phyloP scores from a whole-genome alignment of 2,329 filamentous ascomycete species.

The Truncatella angustata region DNA sequence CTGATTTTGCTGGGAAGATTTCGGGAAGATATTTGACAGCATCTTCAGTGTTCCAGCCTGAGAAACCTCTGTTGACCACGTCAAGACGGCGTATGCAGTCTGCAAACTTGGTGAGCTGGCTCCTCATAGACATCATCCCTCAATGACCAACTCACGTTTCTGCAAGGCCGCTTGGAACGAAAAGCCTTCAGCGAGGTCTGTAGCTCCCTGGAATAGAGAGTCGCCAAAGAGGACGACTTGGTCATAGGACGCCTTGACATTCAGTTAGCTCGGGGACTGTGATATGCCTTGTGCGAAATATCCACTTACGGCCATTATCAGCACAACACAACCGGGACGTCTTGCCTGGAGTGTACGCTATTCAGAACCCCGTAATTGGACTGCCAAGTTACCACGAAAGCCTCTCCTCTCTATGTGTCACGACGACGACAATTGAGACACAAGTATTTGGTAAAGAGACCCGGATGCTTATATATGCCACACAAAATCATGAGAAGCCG shows the following conservation, averaged over 20 bases:
- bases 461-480: neutral
- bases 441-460: too few relatives aligned
- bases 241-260: constrained; percentile 53
- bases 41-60: constrained; percentile 80
- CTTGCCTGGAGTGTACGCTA: too few relatives aligned
- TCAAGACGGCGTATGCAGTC: constrained; percentile 77
- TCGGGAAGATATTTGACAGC: constrained; percentile 66
- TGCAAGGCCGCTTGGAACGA: constrained; percentile 72
- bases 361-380: too few relatives aligned
- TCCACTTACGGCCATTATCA: neutral
- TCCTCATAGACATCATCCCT: neutral
- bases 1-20: constrained; percentile 64
- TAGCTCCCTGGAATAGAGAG: constrained; percentile 74
- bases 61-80: constrained; percentile 84
- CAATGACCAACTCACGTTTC: constrained; percentile 50
- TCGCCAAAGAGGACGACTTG: constrained; percentile 87
- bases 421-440: too few relatives aligned
- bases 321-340: too few relatives aligned
- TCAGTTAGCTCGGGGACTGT: neutral
- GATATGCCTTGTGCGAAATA: neutral
- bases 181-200: constrained; percentile 63
- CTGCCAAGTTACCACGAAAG: too few relatives aligned
- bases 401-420: too few relatives aligned
- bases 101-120: constrained; percentile 31
- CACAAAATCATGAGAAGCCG: neutral